Conservation (phyloP, 768 basidiomycete species). For the Filobasidium wieringae region DNA sequence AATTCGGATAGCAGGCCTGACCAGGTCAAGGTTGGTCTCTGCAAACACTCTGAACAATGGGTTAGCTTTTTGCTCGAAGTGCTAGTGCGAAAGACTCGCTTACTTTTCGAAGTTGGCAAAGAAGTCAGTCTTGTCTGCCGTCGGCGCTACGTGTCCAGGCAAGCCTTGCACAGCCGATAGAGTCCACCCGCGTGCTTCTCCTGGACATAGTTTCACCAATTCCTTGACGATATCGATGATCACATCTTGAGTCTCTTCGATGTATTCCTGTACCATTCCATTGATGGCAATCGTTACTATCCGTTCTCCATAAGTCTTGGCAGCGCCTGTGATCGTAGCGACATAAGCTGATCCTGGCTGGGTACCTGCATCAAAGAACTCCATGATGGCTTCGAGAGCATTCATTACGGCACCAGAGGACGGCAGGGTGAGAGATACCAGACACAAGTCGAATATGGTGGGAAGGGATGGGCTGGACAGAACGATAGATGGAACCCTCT, state of each 20-base stretch:
- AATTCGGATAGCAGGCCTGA: constrained; percentile 62
- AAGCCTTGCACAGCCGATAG: constrained; percentile 60
- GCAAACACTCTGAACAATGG: constrained; percentile 49
- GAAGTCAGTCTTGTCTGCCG: constrained; percentile 59
- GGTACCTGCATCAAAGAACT: constrained; percentile 45
- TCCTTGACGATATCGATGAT: constrained; percentile 69
- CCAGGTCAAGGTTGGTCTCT: constrained; percentile 58
- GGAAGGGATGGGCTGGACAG: constrained; percentile 69
- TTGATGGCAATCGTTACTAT: constrained; percentile 57
- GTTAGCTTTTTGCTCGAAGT: neutral
- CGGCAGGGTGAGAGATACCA: constrained; percentile 70
- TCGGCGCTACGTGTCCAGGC: constrained; percentile 51
- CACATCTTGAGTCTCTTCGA: constrained; percentile 62
- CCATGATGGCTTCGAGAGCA: constrained; percentile 66
- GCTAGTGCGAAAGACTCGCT: constrained; percentile 30
- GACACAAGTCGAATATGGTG: constrained; percentile 58
- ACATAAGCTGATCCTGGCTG: neutral
- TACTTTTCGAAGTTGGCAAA: constrained; percentile 63
- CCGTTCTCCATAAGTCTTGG: constrained; percentile 48
- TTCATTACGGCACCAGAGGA: constrained; percentile 69
- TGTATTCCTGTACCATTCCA: constrained; percentile 76
- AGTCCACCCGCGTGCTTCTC: constrained; percentile 56
- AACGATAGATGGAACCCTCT: constrained; percentile 59
- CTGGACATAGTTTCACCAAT: constrained; percentile 55
- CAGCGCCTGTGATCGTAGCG: constrained; percentile 27